Base-by-base conservation (phyloP, 495 filamentous ascomycete species). In the Achaetomiella virescens region DNA sequence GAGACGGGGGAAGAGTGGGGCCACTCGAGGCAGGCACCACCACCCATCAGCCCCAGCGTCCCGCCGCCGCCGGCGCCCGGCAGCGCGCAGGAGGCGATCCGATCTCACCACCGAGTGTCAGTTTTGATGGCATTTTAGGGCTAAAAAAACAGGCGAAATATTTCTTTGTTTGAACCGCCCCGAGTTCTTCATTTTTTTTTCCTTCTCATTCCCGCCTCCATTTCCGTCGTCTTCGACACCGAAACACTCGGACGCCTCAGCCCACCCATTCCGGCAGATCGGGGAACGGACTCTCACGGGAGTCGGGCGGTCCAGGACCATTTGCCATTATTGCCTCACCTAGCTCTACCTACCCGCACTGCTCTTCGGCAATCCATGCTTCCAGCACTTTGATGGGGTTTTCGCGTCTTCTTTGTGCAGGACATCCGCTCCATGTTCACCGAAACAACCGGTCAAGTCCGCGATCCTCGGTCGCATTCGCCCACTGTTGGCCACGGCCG, bases 1-100 rank as follows among this genome's bases (percentile, higher is more conserved):
- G 66, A 55, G 61, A 62, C 62, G 65, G 64, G 60, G 59, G 44
- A 52, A 63, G 58, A 61, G 62, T 63, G 62, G 66, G 54, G 54
- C 36, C 61, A 25, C 14, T 43, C n/a, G 43, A 38, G 49, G 53
- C 47, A 64, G 54, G 48, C 55, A 46, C 46, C 43, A 42, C 35
- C 59, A 49, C 36, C 50, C 31, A 14, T 29, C 41, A 57, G 38
- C 59, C 48, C 29, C 24, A 53, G 52, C 35, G 48, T 50, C 35
- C 48, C 36, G 48, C 48, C 48, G 48, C 42, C 48, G 37, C 55
- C 61, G 61, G 61, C 61, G 52, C 44, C 61, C 48, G 57, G 61
- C 45, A 58, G 31, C 21, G 47, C 27, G 5, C 6, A 33, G 27
- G 22, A 48, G 41, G 18, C 27, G 22, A 53, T 38, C 46, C 29